Conservation (phyloP, 208 protist species). For the Acanthamoeba rhysodes region DNA sequence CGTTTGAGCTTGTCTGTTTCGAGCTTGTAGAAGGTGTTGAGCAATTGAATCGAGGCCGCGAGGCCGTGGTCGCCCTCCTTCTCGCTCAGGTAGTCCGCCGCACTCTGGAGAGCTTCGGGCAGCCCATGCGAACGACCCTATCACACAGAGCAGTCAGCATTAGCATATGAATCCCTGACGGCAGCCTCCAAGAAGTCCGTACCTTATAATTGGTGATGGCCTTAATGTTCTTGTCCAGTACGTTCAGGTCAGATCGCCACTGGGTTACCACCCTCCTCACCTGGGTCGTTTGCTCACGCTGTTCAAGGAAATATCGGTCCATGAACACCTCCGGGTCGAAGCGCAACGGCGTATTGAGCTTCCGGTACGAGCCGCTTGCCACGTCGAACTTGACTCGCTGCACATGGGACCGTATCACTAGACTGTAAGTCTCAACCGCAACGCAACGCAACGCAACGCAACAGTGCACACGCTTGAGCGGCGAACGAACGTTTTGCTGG, state of each 20-base stretch:
- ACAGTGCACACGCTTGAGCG: neutral
- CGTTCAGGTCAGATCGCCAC: slow-evolving; percentile 36
- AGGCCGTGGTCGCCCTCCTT: neutral
- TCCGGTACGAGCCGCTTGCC: slow-evolving; percentile 13
- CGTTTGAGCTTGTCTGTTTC: slow-evolving; percentile 43
- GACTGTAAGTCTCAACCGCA: too few relatives aligned
- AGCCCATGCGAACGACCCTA: slow-evolving; percentile 67
- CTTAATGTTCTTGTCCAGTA: slow-evolving; percentile 43
- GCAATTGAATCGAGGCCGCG: slow-evolving; percentile 31
- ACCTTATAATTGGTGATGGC: slow-evolving; percentile 73
- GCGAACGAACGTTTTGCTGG: slow-evolving; percentile 71
- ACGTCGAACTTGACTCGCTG: slow-evolving; percentile 64
- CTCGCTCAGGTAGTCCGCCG: slow-evolving; percentile 50
- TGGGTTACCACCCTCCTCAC: neutral
- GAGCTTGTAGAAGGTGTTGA: neutral
- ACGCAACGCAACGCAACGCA: too few relatives aligned
- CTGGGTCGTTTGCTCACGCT: slow-evolving; percentile 43
- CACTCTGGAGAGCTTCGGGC: slow-evolving; percentile 43
- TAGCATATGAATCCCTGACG: too few relatives aligned
- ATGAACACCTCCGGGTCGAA: slow-evolving; percentile 58
- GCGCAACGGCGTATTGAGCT: slow-evolving; percentile 55
- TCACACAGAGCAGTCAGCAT: neutral
- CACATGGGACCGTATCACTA: neutral
- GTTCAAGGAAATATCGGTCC: slow-evolving; percentile 63
- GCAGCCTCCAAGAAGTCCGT: neutral